Evolutionary conservation across 2,329 filamentous ascomycete genomes (phyloP).

Genomic region (Nakataea oryzae): DNA sequence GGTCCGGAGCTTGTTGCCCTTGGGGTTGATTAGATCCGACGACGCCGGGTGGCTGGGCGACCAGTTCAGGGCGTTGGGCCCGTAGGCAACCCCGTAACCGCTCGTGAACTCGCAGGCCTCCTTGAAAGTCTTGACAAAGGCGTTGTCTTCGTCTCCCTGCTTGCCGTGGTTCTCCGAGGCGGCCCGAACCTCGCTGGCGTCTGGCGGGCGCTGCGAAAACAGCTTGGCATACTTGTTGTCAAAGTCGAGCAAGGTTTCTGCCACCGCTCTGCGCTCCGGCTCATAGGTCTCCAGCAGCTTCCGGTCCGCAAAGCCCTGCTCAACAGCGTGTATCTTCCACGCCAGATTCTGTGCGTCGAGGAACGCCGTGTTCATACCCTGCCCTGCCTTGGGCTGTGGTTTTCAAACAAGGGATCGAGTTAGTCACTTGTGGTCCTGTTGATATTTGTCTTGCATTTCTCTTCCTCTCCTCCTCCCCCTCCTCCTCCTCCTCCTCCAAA

Average conservation of each 20-base stretch:
- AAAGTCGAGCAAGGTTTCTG: constrained; percentile 75
- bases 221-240: constrained; percentile 84
- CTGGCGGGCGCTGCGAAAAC: constrained; percentile 70
- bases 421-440: background rate
- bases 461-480: too few relatives aligned
- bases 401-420: background rate
- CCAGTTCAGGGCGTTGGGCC: constrained; percentile 78
- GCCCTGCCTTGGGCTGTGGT: constrained; percentile 56
- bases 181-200: constrained; percentile 60
- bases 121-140: constrained; percentile 85
- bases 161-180: constrained; percentile 33
- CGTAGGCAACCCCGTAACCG: constrained; percentile 82
- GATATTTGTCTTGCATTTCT: background rate
- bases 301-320: constrained; percentile 67
- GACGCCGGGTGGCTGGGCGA: constrained; percentile 60
- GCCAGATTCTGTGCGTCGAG: constrained; percentile 79
- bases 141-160: constrained; percentile 46
- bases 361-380: constrained; percentile 75
- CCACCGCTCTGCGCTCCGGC: constrained; percentile 72
- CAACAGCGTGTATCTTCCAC: constrained; percentile 92
- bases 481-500: too few relatives aligned
- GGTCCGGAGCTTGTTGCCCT: constrained; percentile 54
- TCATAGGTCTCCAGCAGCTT: constrained; percentile 77
- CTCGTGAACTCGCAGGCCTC: constrained; percentile 85
- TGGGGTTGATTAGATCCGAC: constrained; percentile 58